These are phyloP conservation scores for Quambalaria eucalypti DNA, from an alignment of 1,284 basidiomycete species.

Conservation along the genomic window DNA sequence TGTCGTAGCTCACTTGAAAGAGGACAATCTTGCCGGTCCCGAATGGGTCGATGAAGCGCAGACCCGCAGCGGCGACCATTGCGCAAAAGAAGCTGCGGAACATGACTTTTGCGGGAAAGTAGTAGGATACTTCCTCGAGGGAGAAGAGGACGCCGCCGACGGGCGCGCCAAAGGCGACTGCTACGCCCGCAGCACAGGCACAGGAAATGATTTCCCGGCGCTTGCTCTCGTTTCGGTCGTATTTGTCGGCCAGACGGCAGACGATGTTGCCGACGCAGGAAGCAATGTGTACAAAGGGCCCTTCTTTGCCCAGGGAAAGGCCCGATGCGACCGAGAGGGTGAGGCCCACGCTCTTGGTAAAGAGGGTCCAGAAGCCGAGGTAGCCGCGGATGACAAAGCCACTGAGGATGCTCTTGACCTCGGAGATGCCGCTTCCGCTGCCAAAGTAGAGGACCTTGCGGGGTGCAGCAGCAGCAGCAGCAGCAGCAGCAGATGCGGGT, in stretches of 20 bases:
- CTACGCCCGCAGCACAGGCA: conserved; percentile 60
- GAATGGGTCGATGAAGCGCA: conserved; percentile 76
- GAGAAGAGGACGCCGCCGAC: conserved; percentile 56
- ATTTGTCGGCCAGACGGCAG: conserved; percentile 62
- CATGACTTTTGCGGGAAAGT: conserved; percentile 48
- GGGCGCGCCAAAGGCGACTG: conserved; percentile 47
- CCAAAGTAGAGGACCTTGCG: conserved; percentile 54
- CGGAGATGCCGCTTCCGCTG: conserved; percentile 89
- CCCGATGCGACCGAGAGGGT: conserved; percentile 57
- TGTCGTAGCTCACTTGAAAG: conserved; percentile 79
- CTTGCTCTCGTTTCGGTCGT: conserved; percentile 69
- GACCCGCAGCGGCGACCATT: conserved; percentile 39
- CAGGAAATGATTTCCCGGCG: conserved; percentile 32
- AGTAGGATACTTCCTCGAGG: conserved; percentile 50
- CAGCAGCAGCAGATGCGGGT: background rate
- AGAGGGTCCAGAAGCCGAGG: conserved; percentile 77
- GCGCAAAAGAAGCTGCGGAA: conserved; percentile 41
- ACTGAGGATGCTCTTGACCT: conserved; percentile 91
- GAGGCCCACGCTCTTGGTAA: conserved; percentile 83
- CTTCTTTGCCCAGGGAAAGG: conserved; percentile 60
- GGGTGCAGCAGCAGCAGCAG: conserved; percentile 49
- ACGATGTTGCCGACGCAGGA: conserved; percentile 90
- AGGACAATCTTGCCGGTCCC: conserved; percentile 54
- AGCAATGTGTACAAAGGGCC: conserved; percentile 92
- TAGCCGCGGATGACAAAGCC: conserved; percentile 91